Base-by-base conservation (phyloP, 352 stramenopile genomes). In the Globisporangium cederbergense region DNA sequence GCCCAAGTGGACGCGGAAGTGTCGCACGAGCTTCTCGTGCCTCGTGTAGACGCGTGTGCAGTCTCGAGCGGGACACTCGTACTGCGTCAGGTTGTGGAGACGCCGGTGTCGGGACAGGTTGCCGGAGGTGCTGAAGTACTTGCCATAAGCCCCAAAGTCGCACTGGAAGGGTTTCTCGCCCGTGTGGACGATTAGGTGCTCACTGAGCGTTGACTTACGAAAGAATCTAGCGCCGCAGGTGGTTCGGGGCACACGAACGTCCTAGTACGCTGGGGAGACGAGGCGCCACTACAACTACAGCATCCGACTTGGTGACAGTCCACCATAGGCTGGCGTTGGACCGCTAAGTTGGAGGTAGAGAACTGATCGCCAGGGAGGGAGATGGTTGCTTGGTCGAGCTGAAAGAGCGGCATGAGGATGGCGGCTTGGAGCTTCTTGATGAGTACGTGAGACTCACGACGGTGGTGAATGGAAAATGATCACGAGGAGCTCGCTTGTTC, bases 71-170 rank as follows among this genome's bases (percentile, higher is more conserved):
- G 45, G n/a, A 16, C 45, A 51, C 18, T 28, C 25, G 25, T 28
- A 51, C 45, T 25, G 18, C 45, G 10, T 51, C 6, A 22, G 18
- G 3, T 5, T 3, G 50, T 56, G 50, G 25, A 56, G 28, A 38
- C 18, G 50, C 2, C 30, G 25, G 50, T 56, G 50, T 14, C 50
- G 22, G 8, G 50, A 56, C 50, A 56, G 25, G 50, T 56, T 56
- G 11, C 50, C 28, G 22, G 50, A 56, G 25, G 50, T 56, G 8
- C 9, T 40, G 28, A 56, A 56, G 25, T 25, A 25, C 28, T 38
- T 56, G 4, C 50, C 50, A 11, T 28, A 56, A 11, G 20, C 38
- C 25, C 40, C 18, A 28, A 56, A n/a, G 11, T 38, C 3, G 50
- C 50, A 56, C 10, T 40, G 11, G 28, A 40, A 38, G 0, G 49